Evolutionary conservation across 306 rosid species (phyloP), one percentile per base, ranked within the genome.

Genomic region (Echinosophora koreensis): DNA sequence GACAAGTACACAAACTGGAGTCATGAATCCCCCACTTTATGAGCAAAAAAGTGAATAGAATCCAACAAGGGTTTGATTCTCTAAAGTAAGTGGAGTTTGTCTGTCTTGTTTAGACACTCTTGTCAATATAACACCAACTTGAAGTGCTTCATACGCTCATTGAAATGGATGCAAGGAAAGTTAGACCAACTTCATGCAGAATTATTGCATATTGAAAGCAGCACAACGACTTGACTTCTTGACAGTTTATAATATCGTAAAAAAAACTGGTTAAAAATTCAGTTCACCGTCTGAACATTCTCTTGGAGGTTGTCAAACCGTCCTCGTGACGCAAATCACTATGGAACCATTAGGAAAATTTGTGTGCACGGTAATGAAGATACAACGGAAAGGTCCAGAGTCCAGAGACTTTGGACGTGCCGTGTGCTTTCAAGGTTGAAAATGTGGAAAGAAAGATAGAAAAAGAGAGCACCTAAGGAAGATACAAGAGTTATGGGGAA

Each of bases 191-290:
- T 49, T n/a, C 5, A 47, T 16, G 38, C 37, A 10, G 37, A 51
- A 51, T 37, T 71, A 17, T 5, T 5, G 1, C 13, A 4, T 22
- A 16, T 55, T 76, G 73, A 39, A 3, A 32, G 71, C 3, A 10
- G 18, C 30, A 52, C 67, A 60, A 57, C 57, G 67, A 69, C 71
- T 74, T 62, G 74, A 82, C 78, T 63, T 5, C 6, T 67, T 39
- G 64, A 74, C 57, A 27, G 18, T 28, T 14, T 8, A 60, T 49
- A 38, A 84, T 54, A 69, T 79, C 75, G 34, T 30, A 59, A 28
- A 42, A 42, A 42, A 10, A 78, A 27, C 74, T 52, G 2, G 52
- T 42, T 4, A 46, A 35, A 16, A 61, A 37, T 4, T 51, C 27
- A 69, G 1, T 28, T 47, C 67, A 55, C 61, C 64, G 16, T 63